Conservation (phyloP, 768 basidiomycete genomes). For the Hemileccinum impolitum region DNA sequence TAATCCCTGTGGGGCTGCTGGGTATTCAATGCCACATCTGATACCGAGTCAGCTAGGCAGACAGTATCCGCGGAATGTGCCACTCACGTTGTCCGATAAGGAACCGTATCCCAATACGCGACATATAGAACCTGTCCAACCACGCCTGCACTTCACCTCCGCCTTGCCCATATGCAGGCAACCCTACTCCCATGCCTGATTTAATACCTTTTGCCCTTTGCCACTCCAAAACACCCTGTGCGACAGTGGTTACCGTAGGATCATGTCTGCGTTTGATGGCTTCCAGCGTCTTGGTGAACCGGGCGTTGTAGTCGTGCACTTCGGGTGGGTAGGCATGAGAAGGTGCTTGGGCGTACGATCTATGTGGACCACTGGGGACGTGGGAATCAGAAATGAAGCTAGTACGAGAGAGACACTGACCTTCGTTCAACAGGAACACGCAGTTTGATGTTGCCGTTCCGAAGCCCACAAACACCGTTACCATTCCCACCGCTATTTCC, state of each 20-base stretch:
- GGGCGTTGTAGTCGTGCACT: slow-evolving; percentile 87
- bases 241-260: slow-evolving; percentile 95
- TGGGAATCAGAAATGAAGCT: slow-evolving; percentile 3
- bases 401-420: slow-evolving; percentile 34
- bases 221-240: slow-evolving; percentile 96
- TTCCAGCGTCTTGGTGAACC: slow-evolving; percentile 84
- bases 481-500: slow-evolving; percentile 31
- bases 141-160: slow-evolving; percentile 90
- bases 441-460: slow-evolving; percentile 58
- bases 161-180: slow-evolving; percentile 49
- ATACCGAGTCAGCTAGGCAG: neutral
- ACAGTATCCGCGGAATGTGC: neutral
- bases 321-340: slow-evolving; percentile 84
- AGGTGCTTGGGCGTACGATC: slow-evolving; percentile 84
- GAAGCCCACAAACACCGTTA: slow-evolving; percentile 30
- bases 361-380: slow-evolving; percentile 24
- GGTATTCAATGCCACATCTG: slow-evolving; percentile 93
- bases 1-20: slow-evolving; percentile 86
- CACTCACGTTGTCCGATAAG: slow-evolving; percentile 90
- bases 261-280: slow-evolving; percentile 93
- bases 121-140: slow-evolving; percentile 97
- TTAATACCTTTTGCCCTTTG: slow-evolving; percentile 50
- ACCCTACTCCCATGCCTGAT: slow-evolving; percentile 27
- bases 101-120: slow-evolving; percentile 93
- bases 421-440: slow-evolving; percentile 84